phyloP scores from a whole-genome alignment of 225 moss, liverwort and hornwort species.

The Sphagnum tenellum region DNA sequence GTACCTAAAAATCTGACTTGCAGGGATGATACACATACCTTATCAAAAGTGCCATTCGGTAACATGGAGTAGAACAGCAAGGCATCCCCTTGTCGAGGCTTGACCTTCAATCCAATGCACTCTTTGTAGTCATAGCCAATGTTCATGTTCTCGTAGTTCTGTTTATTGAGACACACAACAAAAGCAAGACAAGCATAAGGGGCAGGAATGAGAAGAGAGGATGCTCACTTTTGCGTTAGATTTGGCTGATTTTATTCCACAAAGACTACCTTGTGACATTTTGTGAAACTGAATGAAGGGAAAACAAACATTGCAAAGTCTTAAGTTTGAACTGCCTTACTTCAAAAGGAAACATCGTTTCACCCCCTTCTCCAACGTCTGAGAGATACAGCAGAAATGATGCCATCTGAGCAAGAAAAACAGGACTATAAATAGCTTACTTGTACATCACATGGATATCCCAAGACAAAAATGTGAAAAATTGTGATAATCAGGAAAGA shows the following conservation, averaged over 20 bases:
- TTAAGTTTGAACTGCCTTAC: constrained; percentile 15
- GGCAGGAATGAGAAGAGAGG: too few species aligned
- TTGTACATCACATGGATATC: too few species aligned
- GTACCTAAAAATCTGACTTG: too few species aligned
- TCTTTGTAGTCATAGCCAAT: constrained; percentile 62
- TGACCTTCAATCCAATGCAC: constrained; percentile 83
- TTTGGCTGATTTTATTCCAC: too few species aligned
- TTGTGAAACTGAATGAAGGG: too few species aligned
- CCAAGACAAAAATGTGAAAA: too few species aligned
- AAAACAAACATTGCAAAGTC: too few species aligned
- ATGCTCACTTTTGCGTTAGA: too few species aligned
- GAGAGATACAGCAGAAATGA: constrained; percentile 95
- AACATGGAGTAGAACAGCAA: constrained; percentile 89
- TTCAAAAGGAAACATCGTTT: constrained; percentile 99
- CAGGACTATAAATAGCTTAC: too few species aligned
- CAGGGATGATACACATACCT: constrained; percentile 20
- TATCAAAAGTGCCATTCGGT: constrained; percentile 89
- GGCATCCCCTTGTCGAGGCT: constrained; percentile 94
- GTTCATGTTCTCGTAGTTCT: constrained; percentile 74
- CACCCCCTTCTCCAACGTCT: constrained; percentile 98
- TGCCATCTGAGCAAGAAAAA: constrained; percentile 33
- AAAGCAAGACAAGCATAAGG: too few species aligned
- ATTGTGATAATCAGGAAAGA: too few species aligned
- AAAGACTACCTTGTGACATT: too few species aligned
- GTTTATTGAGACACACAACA: constrained; percentile 2